Percentiles rank a stretch among this genome's conserved stretches.
phyloP scores from a whole-genome alignment of 2,329 filamentous ascomycete species.

The Aaosphaeria pasadenensis region DNA sequence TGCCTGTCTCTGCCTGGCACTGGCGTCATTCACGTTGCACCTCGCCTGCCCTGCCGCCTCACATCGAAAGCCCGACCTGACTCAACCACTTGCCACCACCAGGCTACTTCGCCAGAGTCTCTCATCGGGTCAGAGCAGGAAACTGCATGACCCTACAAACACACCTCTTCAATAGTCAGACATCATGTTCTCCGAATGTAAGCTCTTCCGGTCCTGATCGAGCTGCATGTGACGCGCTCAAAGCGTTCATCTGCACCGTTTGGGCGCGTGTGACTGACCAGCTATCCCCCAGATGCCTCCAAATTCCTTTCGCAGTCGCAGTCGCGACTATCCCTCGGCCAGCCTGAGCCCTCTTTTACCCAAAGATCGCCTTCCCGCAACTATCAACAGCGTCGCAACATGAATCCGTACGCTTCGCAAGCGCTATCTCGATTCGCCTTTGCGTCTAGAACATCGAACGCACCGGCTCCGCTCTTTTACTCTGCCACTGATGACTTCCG shows the following conservation, averaged over 20 bases:
- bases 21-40: conserved; percentile 28
- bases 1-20: conserved; percentile 18
- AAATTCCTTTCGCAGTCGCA: conserved; percentile 95
- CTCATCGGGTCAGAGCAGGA: conserved; percentile 13
- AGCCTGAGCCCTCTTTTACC: conserved; percentile 44
- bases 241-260: conserved; percentile 21
- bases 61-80: conserved; percentile 24
- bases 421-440: conserved; percentile 74
- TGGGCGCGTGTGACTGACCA: conserved; percentile 44
- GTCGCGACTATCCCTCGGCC: conserved; percentile 76
- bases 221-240: conserved; percentile 28
- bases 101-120: conserved; percentile 20
- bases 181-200: conserved; percentile 87
- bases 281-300: conserved; percentile 72
- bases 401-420: conserved; percentile 76
- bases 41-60: conserved; percentile 20
- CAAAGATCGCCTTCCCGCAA: conserved; percentile 46
- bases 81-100: conserved; percentile 11
- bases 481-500: conserved; percentile 86
- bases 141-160: conserved; percentile 17
- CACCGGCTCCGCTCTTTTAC: conserved; percentile 91
- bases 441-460: conserved; percentile 69
- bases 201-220: conserved; percentile 42
- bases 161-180: conserved; percentile 7
- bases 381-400: conserved; percentile 48